Conservation (phyloP, 768 basidiomycete species). For the Hypholoma sublateritium region DNA sequence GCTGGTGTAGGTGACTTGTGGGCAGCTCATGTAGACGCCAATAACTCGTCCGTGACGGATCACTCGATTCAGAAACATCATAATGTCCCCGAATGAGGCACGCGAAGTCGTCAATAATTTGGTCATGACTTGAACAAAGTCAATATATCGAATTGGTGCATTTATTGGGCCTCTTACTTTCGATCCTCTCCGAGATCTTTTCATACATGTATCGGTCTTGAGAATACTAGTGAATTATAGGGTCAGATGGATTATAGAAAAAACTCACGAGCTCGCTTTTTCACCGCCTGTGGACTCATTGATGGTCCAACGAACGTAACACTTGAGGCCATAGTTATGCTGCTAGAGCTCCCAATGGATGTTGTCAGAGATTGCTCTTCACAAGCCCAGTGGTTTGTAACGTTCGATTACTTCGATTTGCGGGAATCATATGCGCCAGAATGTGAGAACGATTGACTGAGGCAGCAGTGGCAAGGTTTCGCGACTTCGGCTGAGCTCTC, state of each 20-base stretch:
- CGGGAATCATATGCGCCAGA: constrained; percentile 20
- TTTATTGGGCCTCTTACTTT: constrained; percentile 49
- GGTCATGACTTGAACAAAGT: constrained; percentile 64
- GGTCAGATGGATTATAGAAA: neutral
- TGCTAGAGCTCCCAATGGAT: constrained; percentile 25
- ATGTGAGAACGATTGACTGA: constrained; percentile 37
- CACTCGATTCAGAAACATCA: constrained; percentile 68
- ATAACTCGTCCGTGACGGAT: constrained; percentile 54
- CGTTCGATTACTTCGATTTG: constrained; percentile 18
- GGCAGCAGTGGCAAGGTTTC: constrained; percentile 23
- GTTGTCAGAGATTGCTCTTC: constrained; percentile 32
- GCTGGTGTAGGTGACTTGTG: too few relatives aligned
- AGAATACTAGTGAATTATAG: neutral
- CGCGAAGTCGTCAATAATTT: constrained; percentile 83
- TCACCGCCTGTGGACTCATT: constrained; percentile 34
- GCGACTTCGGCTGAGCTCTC: constrained; percentile 30
- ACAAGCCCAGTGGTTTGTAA: constrained; percentile 21
- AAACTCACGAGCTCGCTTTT: constrained; percentile 58
- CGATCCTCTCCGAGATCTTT: constrained; percentile 79
- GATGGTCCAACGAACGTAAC: constrained; percentile 42
- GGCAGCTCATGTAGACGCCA: neutral
- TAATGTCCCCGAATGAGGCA: constrained; percentile 74
- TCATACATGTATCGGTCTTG: constrained; percentile 94
- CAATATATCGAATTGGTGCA: constrained; percentile 2
- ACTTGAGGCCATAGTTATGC: constrained; percentile 11